Conservation (phyloP, 2,329 filamentous ascomycete species). For the Diaporthe aspalathi region DNA sequence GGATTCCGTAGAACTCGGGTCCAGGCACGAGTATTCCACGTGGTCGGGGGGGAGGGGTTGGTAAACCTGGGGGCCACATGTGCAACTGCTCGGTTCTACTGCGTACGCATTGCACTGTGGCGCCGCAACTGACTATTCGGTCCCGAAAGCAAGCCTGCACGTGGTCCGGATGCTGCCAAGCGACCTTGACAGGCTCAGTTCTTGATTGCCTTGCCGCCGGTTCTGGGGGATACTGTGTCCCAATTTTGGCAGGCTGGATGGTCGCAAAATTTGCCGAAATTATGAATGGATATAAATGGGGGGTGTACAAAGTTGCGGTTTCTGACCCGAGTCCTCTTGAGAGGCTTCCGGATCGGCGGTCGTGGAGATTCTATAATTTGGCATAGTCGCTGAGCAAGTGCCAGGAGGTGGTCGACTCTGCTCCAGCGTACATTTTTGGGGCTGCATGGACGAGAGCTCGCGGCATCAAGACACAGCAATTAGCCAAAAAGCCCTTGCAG, state of each 20-base stretch:
- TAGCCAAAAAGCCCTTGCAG: not conserved
- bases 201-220: not conserved
- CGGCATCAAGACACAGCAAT: not conserved
- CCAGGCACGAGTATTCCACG: slow-evolving; percentile 36
- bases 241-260: slow-evolving; percentile 5
- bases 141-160: slow-evolving; percentile 11
- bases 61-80: not conserved
- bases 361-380: not conserved
- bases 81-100: not conserved
- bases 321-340: not conserved
- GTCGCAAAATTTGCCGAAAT: slow-evolving; percentile 10
- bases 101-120: no score
- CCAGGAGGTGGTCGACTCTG: not conserved
- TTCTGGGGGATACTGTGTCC: not conserved
- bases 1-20: not conserved
- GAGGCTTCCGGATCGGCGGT: not conserved
- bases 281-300: not conserved
- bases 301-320: not conserved
- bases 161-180: no score
- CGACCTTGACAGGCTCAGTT: not conserved
- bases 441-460: not conserved
- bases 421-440: not conserved
- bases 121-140: not conserved
- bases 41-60: slow-evolving; percentile 27
- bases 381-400: not conserved